Percentiles rank a stretch among this genome's conserved stretches.
phyloP scores from a whole-genome alignment of 2,329 filamentous ascomycete genomes.

The Aurifilum marmelostoma region DNA sequence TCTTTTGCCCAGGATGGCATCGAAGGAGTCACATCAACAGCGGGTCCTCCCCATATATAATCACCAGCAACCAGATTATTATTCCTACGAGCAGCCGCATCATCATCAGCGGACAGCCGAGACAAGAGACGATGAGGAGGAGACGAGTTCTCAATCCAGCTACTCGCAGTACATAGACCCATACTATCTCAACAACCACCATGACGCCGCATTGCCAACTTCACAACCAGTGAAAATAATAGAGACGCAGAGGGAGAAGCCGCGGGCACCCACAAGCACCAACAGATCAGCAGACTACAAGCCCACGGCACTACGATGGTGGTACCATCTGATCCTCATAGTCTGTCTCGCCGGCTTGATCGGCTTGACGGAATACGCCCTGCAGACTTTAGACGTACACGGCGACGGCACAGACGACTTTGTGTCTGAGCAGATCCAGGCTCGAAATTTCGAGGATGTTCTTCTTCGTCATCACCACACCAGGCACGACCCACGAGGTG shows the following conservation, averaged over 20 bases:
- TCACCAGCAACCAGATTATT: background rate
- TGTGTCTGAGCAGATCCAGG: background rate
- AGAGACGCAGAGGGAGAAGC: background rate
- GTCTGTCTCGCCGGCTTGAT: slow-evolving; percentile 13
- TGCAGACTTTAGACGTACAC: slow-evolving; percentile 1
- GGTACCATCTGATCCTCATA: slow-evolving; percentile 19
- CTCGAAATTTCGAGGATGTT: background rate
- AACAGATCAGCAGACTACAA: slow-evolving; percentile 17
- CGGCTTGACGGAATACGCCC: slow-evolving; percentile 22
- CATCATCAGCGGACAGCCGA: background rate
- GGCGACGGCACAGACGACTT: background rate
- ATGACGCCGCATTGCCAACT: background rate
- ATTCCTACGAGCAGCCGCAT: background rate
- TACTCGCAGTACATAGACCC: background rate
- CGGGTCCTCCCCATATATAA: background rate
- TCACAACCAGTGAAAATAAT: background rate
- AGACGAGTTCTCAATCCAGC: slow-evolving; percentile 1
- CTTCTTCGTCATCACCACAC: background rate
- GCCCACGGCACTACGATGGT: slow-evolving; percentile 24
- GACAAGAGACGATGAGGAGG: background rate
- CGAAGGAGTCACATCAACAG: background rate
- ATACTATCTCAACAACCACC: background rate
- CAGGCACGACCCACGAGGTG: background rate
- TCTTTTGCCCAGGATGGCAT: background rate
- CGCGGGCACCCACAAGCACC: background rate